Evolutionary conservation across 1,139 yeast genomes (phyloP), one percentile per base, ranked within the genome.

Genomic region (Suhomyces maxii): DNA sequence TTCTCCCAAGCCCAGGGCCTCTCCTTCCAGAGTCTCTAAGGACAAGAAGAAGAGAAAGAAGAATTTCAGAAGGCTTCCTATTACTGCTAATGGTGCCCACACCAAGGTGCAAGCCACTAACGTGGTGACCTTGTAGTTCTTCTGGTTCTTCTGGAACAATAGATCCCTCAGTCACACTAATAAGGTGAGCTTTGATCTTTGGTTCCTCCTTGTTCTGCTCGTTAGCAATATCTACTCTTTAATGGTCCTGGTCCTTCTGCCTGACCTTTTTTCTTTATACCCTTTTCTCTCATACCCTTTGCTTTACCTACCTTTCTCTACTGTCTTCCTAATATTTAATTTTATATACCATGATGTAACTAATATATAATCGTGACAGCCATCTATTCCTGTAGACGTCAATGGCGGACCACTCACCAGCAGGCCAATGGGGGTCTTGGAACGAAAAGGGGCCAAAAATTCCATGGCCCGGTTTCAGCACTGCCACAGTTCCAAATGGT

Each of bases 1-100:
- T 18, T 18, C 23, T 18, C 23, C 23, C 6, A 18, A 18, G 23
- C 6, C 23, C 23, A 18, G 6, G 23, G 3, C 3, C 3, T 18
- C 23, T 18, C 23, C 31, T 28, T 28, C 31, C 53, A 53, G 41
- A 47, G 53, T 11, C 53, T 42, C 53, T 34, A 57, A 53, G 44
- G 59, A 51, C 11, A 55, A 55, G 52, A 53, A 49, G 45, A 55
- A 51, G 45, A 53, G 49, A 39, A 48, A 41, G 34, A 12, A 37
- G n/a, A 40, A 39, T 35, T 23, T 25, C 10, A 40, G 34, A 11
- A 41, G 35, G 38, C 36, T 26, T 23, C 14, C 38, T 36, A 7
- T 37, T 12, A 36, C 13, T 18, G 18, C 30, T 25, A 35, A 35
- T n/a, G 13, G 23, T 25, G 13, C 28, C 11, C 26, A 36, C 28